A percentile compares a stretch with the other conserved stretches of the same genome.
phyloP scores from a whole-genome alignment of 139 green algal genomes.

The Tetradesmus obliquus region DNA sequence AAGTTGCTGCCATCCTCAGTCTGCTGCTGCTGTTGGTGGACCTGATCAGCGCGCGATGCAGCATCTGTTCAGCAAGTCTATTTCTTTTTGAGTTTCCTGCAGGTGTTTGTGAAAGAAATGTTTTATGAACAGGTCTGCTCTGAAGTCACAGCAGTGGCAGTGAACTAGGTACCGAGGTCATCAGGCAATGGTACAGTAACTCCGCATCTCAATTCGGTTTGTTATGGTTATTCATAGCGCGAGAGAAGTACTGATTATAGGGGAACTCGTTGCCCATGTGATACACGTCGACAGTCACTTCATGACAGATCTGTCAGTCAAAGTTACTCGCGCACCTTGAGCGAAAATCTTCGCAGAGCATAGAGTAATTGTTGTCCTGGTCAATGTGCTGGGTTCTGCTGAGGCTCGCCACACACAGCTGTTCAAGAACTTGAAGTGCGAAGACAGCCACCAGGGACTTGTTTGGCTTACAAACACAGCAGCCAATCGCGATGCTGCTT shows the following conservation, averaged over 20 bases:
- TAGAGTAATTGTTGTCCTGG: background rate
- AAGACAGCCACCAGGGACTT: background rate
- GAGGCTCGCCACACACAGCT: background rate
- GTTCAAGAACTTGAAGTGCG: background rate
- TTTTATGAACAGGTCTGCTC: too few relatives aligned
- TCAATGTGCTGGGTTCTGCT: background rate
- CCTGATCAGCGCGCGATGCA: background rate
- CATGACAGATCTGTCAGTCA: background rate
- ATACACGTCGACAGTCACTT: background rate
- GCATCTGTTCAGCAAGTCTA: background rate
- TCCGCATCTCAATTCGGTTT: too few relatives aligned
- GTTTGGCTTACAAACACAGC: background rate
- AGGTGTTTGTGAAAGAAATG: too few relatives aligned
- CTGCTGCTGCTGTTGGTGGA: background rate
- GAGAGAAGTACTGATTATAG: too few relatives aligned
- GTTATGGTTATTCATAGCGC: too few relatives aligned
- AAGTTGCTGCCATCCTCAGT: background rate
- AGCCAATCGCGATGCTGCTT: background rate
- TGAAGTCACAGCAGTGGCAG: too few relatives aligned
- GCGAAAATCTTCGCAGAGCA: too few relatives aligned
- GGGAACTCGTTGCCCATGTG: background rate
- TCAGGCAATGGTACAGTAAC: too few relatives aligned
- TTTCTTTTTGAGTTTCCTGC: background rate
- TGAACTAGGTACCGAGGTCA: too few relatives aligned
- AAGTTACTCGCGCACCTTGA: background rate